Conservation (phyloP, 345 rosid species). For the Brassica rapa region DNA sequence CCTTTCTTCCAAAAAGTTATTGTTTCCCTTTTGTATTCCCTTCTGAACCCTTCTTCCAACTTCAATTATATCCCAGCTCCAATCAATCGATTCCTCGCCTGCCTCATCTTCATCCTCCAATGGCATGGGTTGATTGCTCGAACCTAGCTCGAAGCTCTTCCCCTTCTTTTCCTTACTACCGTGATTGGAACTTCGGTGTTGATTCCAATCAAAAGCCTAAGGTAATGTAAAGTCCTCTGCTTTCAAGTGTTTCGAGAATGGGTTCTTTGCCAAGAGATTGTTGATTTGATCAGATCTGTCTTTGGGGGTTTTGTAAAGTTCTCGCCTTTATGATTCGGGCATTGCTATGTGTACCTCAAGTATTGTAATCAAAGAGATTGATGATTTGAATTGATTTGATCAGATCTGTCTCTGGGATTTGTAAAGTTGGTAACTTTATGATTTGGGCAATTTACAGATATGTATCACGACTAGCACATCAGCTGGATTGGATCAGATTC, state of each 20-base stretch:
- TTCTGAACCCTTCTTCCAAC: too few relatives aligned
- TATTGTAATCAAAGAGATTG: too few relatives aligned
- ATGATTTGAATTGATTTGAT: too few relatives aligned
- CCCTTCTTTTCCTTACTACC: conserved; percentile 50
- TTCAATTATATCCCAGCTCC: too few relatives aligned
- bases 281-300: conserved; percentile 16
- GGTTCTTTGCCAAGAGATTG: not conserved
- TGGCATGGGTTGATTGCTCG: conserved; percentile 43
- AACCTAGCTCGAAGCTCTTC: conserved; percentile 64
- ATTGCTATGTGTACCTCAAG: too few relatives aligned
- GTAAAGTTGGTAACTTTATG: conserved; percentile 1
- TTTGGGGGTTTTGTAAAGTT: not conserved
- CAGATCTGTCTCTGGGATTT: too few relatives aligned
- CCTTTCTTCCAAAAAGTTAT: too few relatives aligned
- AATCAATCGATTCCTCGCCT: too few relatives aligned
- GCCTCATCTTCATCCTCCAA: too few relatives aligned
- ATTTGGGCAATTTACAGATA: conserved; percentile 51
- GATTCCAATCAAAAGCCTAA: conserved; percentile 64
- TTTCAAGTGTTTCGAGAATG: too few relatives aligned
- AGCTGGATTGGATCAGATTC: conserved; percentile 89
- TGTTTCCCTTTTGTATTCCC: too few relatives aligned
- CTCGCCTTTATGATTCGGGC: too few relatives aligned
- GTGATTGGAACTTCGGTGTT: conserved; percentile 70
- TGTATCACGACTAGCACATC: conserved; percentile 76
- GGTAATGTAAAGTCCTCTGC: conserved; percentile 35